A percentile compares a stretch with the other conserved stretches of the same genome.
Conservation (phyloP, 2,329 filamentous ascomycete species). For the Diplodia scrobiculata region DNA sequence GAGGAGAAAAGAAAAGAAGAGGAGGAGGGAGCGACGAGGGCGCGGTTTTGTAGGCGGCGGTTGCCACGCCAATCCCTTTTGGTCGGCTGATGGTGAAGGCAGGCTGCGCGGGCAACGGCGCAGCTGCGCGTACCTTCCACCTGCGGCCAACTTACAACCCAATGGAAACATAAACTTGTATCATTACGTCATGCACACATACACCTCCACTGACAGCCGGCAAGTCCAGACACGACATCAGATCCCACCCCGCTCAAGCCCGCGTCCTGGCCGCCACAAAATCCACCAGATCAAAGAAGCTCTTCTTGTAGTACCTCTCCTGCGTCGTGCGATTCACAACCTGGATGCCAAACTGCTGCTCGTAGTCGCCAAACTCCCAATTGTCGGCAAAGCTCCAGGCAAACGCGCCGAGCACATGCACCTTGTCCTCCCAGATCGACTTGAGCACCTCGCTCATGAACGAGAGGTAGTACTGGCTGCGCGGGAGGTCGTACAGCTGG, state of each 20-base stretch:
- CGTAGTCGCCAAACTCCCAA: slow-evolving; percentile 54
- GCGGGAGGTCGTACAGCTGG: slow-evolving; percentile 40
- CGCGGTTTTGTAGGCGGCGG: neutral
- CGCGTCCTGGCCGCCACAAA: slow-evolving; percentile 46
- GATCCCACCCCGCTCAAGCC: neutral
- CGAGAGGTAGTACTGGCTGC: slow-evolving; percentile 39
- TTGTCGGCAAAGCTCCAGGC: slow-evolving; percentile 47
- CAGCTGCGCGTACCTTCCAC: no score
- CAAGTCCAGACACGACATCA: neutral
- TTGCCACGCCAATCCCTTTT: neutral
- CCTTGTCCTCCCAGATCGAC: slow-evolving; percentile 46
- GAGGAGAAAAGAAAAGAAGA: neutral
- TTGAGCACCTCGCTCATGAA: slow-evolving; percentile 44
- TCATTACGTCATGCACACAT: neutral
- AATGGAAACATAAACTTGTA: neutral
- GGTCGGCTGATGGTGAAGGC: neutral
- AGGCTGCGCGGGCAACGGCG: no score
- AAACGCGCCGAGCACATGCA: slow-evolving; percentile 42
- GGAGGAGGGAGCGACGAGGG: neutral
- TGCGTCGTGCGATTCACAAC: slow-evolving; percentile 46
- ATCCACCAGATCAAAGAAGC: slow-evolving; percentile 53
- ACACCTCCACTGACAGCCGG: neutral
- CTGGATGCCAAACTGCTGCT: slow-evolving; percentile 58
- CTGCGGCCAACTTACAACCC: neutral
- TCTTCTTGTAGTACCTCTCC: slow-evolving; percentile 44